Conservation (phyloP, 78 protist genomes). For the Cavenderia fasciculata region DNA sequence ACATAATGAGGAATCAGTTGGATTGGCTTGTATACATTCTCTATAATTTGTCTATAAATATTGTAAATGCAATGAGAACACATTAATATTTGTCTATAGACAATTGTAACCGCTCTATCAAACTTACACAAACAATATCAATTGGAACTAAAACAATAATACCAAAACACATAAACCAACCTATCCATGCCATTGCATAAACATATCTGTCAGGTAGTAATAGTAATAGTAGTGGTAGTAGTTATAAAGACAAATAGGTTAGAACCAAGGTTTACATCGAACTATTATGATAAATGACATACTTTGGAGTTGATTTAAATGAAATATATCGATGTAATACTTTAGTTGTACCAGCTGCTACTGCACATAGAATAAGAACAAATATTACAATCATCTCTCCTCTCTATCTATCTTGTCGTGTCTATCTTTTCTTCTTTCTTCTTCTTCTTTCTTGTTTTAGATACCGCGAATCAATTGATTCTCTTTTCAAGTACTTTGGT, state of each 20-base stretch:
- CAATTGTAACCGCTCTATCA: too few relatives aligned
- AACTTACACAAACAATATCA: background rate
- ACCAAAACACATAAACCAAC: slow-evolving; percentile 80
- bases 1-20: slow-evolving; percentile 1
- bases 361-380: background rate
- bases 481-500: too few relatives aligned
- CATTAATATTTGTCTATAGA: too few relatives aligned
- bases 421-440: background rate
- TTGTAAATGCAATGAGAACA: too few relatives aligned
- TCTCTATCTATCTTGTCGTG: background rate
- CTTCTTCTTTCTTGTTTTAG: background rate
- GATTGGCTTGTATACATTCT: slow-evolving; percentile 1
- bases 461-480: background rate
- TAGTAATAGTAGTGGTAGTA: too few relatives aligned
- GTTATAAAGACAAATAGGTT: too few relatives aligned
- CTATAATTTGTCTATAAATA: slow-evolving; percentile 25
- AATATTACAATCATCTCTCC: slow-evolving; percentile 14
- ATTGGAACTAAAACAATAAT: slow-evolving; percentile 60
- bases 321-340: slow-evolving; percentile 67
- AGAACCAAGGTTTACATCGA: too few relatives aligned
- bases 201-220: too few relatives aligned
- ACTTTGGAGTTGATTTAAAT: slow-evolving; percentile 32
- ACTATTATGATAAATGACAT: background rate
- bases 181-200: slow-evolving; percentile 54
- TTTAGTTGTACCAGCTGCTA: slow-evolving; percentile 25